Evolutionary conservation across 108 stramenopile species (phyloP).

Genomic region (Fistulifera solaris): DNA sequence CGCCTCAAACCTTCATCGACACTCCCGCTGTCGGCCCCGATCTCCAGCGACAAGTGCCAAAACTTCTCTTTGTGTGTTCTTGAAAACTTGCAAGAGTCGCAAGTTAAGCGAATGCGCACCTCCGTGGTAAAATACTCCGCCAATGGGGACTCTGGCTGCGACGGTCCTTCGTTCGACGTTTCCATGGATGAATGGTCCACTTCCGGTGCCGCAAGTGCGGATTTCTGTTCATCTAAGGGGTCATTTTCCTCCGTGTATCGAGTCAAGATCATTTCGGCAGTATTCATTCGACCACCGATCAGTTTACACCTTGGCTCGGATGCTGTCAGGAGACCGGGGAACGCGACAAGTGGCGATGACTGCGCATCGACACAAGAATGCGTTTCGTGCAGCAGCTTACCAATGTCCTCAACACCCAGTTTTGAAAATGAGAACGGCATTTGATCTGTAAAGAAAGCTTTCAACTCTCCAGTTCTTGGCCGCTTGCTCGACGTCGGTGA

Average conservation of each 20-base stretch:
- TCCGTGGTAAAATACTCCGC: conserved; percentile 28
- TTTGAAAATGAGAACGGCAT: not conserved
- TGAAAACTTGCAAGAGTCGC: conserved; percentile 47
- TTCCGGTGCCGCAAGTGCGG: not conserved
- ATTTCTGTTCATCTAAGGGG: not conserved
- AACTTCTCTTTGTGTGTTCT: conserved; percentile 39
- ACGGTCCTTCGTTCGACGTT: not conserved
- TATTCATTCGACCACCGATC: conserved; percentile 39
- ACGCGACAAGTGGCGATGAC: conserved; percentile 21
- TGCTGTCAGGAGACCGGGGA: not conserved
- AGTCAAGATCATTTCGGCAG: conserved; percentile 13
- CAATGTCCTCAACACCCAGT: conserved; percentile 9
- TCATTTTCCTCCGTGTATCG: not conserved
- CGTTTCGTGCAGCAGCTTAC: conserved; percentile 18
- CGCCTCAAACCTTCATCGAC: conserved; percentile 37
- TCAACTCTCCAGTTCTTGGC: too few relatives aligned
- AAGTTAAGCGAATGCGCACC: conserved; percentile 37
- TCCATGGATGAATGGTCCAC: not conserved
- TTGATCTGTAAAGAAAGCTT: too few relatives aligned
- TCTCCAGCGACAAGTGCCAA: conserved; percentile 42
- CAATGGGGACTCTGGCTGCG: not conserved
- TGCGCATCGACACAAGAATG: conserved; percentile 21
- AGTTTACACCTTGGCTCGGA: conserved; percentile 30
- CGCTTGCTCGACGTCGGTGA: too few relatives aligned
- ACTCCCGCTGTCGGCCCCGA: conserved; percentile 18